Conservation (phyloP, 2,329 filamentous ascomycete genomes). For the Blastomyces emzantsi region DNA sequence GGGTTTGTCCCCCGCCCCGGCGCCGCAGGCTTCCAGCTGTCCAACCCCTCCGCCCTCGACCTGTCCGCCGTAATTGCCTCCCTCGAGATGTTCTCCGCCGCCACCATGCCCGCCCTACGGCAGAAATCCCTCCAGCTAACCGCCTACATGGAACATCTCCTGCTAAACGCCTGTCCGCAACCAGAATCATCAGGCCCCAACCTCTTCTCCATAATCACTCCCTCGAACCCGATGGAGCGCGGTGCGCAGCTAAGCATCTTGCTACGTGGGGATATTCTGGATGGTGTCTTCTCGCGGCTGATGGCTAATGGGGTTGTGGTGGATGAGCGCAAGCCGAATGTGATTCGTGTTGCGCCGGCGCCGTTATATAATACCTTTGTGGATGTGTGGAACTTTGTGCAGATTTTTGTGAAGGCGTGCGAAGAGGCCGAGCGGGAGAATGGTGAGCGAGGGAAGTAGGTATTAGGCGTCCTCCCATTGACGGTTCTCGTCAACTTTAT, state of each 20-base stretch:
- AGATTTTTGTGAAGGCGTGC: slow-evolving; percentile 45
- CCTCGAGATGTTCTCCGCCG: slow-evolving; percentile 63
- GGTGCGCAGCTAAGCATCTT: slow-evolving; percentile 73
- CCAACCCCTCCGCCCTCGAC: slow-evolving; percentile 72
- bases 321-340: slow-evolving; percentile 77
- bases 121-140: slow-evolving; percentile 65
- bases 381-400: slow-evolving; percentile 58
- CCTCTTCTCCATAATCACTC: slow-evolving; percentile 58
- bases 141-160: slow-evolving; percentile 62
- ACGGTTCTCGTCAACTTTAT: no score
- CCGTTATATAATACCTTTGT: slow-evolving; percentile 74
- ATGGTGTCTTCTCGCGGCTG: slow-evolving; percentile 55
- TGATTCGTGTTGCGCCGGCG: slow-evolving; percentile 73
- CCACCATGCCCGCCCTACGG: slow-evolving; percentile 59
- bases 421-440: slow-evolving; percentile 26
- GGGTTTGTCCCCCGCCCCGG: slow-evolving; percentile 66
- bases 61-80: slow-evolving; percentile 65
- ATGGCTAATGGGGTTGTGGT: slow-evolving; percentile 63
- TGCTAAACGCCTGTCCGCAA: slow-evolving; percentile 30
- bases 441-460: neutral
- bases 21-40: slow-evolving; percentile 74
- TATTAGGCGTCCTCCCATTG: neutral
- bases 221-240: slow-evolving; percentile 55
- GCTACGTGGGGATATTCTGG: slow-evolving; percentile 59
- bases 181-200: slow-evolving; percentile 12